A percentile compares a stretch with the other conserved stretches of the same genome.
phyloP scores from a whole-genome alignment of 768 basidiomycete species.

The Boletus rubropictus region DNA sequence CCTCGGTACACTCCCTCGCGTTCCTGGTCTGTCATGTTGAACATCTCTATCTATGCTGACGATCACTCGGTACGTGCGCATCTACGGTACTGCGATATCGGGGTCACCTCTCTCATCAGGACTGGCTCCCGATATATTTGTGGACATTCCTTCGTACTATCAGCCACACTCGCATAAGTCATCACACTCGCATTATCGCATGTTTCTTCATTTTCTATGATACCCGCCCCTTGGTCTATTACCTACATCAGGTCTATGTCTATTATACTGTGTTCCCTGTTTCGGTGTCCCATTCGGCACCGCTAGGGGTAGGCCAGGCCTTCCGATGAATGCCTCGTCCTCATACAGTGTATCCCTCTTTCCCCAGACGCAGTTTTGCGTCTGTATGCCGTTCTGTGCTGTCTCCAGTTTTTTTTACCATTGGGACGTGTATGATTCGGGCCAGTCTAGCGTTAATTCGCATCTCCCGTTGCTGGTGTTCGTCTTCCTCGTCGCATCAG shows the following conservation, averaged over 20 bases:
- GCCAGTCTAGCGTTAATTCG: conserved; percentile 6
- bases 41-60: conserved; percentile 9
- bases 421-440: conserved; percentile 7
- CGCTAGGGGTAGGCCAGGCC: conserved; percentile 7
- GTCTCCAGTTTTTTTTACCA: background rate
- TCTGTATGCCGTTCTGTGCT: conserved; percentile 1
- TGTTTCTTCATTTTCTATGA: conserved; percentile 3
- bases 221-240: conserved; percentile 7
- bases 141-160: conserved; percentile 17
- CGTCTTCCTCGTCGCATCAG: background rate
- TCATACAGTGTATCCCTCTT: background rate
- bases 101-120: conserved; percentile 12
- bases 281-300: conserved; percentile 5
- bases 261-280: conserved; percentile 9
- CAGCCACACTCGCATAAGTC: conserved; percentile 11
- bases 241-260: conserved; percentile 6
- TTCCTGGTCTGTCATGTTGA: conserved; percentile 9
- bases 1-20: conserved; percentile 15
- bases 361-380: background rate
- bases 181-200: conserved; percentile 13
- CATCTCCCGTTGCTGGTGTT: background rate
- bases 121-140: conserved; percentile 18
- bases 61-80: conserved; percentile 15
- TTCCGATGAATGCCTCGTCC: background rate
- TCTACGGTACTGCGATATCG: background rate